phyloP scores from a whole-genome alignment of 352 stramenopile species.

The Albugo laibachii region DNA sequence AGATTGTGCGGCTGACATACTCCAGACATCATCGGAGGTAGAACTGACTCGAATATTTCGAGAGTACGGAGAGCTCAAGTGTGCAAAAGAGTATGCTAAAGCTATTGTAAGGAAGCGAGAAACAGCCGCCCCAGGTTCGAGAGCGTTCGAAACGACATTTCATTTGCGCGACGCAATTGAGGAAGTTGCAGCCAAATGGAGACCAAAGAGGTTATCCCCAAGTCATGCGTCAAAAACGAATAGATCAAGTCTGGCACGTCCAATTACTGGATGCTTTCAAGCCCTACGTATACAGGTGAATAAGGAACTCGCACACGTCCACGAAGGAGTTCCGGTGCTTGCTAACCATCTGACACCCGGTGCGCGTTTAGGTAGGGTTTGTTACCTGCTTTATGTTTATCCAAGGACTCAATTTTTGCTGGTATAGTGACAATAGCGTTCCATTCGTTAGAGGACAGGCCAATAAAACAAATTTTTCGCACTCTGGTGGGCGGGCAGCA shows the following conservation, averaged over 20 bases:
- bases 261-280: slow-evolving; percentile 62
- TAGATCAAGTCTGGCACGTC: slow-evolving; percentile 19
- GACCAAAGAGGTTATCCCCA: neutral
- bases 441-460: slow-evolving; percentile 64
- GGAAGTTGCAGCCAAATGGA: slow-evolving; percentile 49
- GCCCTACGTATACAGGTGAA: slow-evolving; percentile 67
- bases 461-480: slow-evolving; percentile 62
- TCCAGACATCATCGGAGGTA: slow-evolving; percentile 54
- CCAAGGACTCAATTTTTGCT: neutral
- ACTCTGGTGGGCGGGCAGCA: slow-evolving; percentile 16
- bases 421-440: slow-evolving; percentile 52
- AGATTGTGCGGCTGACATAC: slow-evolving; percentile 30
- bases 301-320: slow-evolving; percentile 49
- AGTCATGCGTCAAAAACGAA: neutral
- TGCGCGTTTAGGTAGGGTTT: slow-evolving; percentile 25
- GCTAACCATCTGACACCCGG: slow-evolving; percentile 25
- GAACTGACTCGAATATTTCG: slow-evolving; percentile 55
- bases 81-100: slow-evolving; percentile 67
- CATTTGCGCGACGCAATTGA: slow-evolving; percentile 57
- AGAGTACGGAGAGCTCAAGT: slow-evolving; percentile 28
- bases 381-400: neutral
- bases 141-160: slow-evolving; percentile 31
- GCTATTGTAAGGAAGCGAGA: slow-evolving; percentile 51
- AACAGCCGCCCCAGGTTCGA: slow-evolving; percentile 5
- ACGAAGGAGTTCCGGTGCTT: slow-evolving; percentile 29